Conservation (phyloP, 371 early-diverging fungal species). For the Phascolomyces articulosus region DNA sequence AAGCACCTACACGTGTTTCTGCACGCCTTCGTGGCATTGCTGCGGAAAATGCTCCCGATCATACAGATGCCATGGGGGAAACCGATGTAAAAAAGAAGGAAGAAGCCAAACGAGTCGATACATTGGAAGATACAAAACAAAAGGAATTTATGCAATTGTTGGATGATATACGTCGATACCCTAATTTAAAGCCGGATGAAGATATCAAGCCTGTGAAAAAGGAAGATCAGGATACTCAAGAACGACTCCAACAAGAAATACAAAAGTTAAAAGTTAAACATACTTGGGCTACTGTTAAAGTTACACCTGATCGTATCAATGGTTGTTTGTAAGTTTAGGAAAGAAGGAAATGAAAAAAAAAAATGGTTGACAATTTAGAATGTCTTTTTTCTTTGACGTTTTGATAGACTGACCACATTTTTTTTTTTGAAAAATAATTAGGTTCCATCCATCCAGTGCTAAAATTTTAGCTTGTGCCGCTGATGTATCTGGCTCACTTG, state of each 20-base stretch:
- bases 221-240: conserved; percentile 15
- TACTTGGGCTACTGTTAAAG: conserved; percentile 59
- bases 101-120: conserved; percentile 25
- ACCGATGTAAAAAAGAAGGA: not conserved
- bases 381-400: no score
- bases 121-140: conserved; percentile 29
- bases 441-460: conserved; percentile 65
- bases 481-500: conserved; percentile 65
- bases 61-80: not conserved
- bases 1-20: conserved; percentile 36
- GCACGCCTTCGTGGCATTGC: conserved; percentile 43
- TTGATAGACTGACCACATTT: no score
- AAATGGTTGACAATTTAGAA: no score
- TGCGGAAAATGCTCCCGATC: conserved; percentile 19
- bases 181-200: conserved; percentile 22
- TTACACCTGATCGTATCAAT: conserved; percentile 62
- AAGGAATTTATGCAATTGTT: conserved; percentile 24
- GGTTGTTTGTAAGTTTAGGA: conserved; percentile 30
- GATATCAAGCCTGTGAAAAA: conserved; percentile 11
- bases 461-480: conserved; percentile 66
- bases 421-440: conserved; percentile 17
- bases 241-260: conserved; percentile 18
- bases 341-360: no score
- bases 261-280: conserved; percentile 37
- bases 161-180: conserved; percentile 16